phyloP scores from a whole-genome alignment of 345 rosid genomes.

The Streptanthus diversifolius region DNA sequence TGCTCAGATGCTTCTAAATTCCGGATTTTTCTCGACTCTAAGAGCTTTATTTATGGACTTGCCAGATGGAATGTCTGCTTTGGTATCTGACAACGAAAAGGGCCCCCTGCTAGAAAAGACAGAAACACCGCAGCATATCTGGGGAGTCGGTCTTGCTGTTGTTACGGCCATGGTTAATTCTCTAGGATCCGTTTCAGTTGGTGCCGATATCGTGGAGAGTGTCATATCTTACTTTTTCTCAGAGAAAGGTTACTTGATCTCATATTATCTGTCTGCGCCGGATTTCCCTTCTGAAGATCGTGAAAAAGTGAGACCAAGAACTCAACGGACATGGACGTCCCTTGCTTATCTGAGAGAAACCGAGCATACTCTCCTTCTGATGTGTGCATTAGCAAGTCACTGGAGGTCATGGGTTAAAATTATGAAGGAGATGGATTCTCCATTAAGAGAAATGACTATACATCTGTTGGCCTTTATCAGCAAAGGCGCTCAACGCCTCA shows the following conservation, averaged over 20 bases:
- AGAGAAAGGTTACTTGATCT: constrained; percentile 66
- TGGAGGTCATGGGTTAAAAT: constrained; percentile 71
- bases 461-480: constrained; percentile 86
- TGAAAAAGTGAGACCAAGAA: constrained; percentile 63
- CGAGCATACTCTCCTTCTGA: constrained; percentile 75
- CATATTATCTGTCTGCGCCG: constrained; percentile 65
- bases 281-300: constrained; percentile 61
- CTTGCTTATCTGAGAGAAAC: constrained; percentile 68
- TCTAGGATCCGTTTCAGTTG: constrained; percentile 51
- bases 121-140: constrained; percentile 55
- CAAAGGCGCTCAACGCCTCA: constrained; percentile 58
- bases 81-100: constrained; percentile 37
- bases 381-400: constrained; percentile 65
- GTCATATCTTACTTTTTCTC: constrained; percentile 64
- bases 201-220: constrained; percentile 46
- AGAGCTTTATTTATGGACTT: constrained; percentile 57
- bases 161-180: constrained; percentile 73
- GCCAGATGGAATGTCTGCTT: constrained; percentile 41
- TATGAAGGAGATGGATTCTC: constrained; percentile 73
- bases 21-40: constrained; percentile 64
- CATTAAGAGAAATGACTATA: constrained; percentile 69
- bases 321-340: constrained; percentile 59
- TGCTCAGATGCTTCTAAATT: constrained; percentile 74
- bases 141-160: constrained; percentile 87
- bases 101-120: constrained; percentile 40